phyloP scores from a whole-genome alignment of 257 asterid species.

The Nicotiana tabacum region DNA sequence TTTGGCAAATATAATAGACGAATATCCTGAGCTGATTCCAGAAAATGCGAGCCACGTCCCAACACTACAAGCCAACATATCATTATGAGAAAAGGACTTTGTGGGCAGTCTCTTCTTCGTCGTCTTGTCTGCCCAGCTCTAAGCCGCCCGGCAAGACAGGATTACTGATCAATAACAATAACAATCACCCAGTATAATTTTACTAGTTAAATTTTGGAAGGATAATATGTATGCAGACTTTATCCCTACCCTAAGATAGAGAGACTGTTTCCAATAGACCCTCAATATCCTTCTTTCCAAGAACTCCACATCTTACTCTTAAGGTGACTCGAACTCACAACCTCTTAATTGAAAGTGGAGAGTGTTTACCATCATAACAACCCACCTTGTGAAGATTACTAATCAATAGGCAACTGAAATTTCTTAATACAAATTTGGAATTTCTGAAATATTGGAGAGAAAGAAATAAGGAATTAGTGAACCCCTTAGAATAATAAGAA shows the following conservation, averaged over 20 bases:
- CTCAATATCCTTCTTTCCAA: no score
- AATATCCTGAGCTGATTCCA: background rate
- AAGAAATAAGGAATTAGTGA: background rate
- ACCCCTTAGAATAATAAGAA: no score
- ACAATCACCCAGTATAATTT: no score
- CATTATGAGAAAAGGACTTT: background rate
- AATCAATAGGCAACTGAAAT: background rate
- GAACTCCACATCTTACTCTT: no score
- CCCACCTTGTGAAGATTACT: no score
- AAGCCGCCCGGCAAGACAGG: background rate
- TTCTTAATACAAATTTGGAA: background rate
- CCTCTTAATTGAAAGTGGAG: no score
- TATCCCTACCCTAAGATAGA: no score
- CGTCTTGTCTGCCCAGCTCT: background rate
- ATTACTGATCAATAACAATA: background rate
- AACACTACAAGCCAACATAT: background rate
- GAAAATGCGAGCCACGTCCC: background rate
- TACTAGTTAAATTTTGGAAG: no score
- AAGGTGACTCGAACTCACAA: no score
- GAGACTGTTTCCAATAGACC: no score
- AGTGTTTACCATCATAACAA: no score
- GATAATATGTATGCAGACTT: no score
- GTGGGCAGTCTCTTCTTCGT: background rate
- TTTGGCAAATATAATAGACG: background rate
- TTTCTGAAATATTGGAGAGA: background rate